Base-by-base conservation (phyloP, 1,284 basidiomycete species). In the Austropuccinia psidii region DNA sequence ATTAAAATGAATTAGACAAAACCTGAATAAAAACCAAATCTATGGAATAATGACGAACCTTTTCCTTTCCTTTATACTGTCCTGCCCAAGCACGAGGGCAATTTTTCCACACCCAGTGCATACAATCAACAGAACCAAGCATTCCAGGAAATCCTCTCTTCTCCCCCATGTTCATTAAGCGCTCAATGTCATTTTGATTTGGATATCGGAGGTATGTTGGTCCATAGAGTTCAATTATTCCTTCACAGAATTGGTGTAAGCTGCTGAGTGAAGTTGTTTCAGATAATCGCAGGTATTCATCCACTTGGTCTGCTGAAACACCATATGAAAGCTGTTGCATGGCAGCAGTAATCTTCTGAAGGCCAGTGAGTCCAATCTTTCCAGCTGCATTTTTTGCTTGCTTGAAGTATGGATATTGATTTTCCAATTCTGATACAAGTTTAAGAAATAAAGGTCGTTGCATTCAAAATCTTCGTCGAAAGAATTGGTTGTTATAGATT, bases 301-400 rank as follows among this genome's bases (percentile, higher is more conserved):
- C n/a, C 15, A 47, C 37, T 24, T 9, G 21, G 49, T 65, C 37
- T 13, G 61, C 45, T 31, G 37, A 31, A 1, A 31, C 45, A 4
- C 41, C 43, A 37, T 65, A 49, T 31, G 61, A 29, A 24, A 69
- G 50, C 45, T 69, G 52, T 7, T 27, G 41, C 21, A 69, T 29
- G 6, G 55, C 67, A 11, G 27, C 6, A 9, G 67, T 69, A 11
- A 57, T 49, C 35, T 69, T 57, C 21, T 69, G 67, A 37, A 45
- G 54, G 49, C 54, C 35, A 29, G 67, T 47, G 24, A 69, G 54
- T 4, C 66, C 67, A 37, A 68, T 33, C 43, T 55, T 49, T 61
- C 37, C 37, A 21, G 47, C n/a, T 15, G 41, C 60, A 19, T 62
- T 29, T 2, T 7, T 4, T 47, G 43, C 47, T n/a, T 62, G 60